These are phyloP conservation scores for Aspergillus ochraceoroseus DNA, from an alignment of 2,329 filamentous ascomycete species.

Conservation along the genomic window DNA sequence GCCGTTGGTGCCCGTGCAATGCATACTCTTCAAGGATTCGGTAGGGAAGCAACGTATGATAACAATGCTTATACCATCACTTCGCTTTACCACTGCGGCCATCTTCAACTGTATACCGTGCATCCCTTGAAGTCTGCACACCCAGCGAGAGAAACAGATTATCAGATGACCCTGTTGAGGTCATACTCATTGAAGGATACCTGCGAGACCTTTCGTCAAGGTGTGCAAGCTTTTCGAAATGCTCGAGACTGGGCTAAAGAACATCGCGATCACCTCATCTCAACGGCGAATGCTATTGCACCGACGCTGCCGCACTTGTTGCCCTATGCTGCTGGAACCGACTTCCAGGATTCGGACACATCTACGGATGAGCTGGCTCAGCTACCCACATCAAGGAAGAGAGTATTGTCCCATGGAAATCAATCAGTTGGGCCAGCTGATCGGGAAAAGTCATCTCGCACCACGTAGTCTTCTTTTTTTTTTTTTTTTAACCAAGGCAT, in stretches of 20 bases:
- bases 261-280: background rate
- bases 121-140: background rate
- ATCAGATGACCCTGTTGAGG: background rate
- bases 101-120: background rate
- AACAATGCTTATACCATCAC: background rate
- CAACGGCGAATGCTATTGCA: background rate
- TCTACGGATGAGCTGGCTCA: background rate
- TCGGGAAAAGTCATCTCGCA: too few species aligned
- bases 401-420: background rate
- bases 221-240: background rate
- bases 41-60: background rate
- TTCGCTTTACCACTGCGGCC: background rate
- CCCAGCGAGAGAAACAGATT: background rate
- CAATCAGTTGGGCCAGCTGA: too few species aligned
- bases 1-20: background rate
- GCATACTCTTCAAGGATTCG: background rate
- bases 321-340: background rate
- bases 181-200: background rate
- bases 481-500: too few species aligned
- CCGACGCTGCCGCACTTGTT: background rate
- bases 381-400: background rate
- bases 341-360: background rate
- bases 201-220: background rate
- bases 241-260: background rate
- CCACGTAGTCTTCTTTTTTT: too few species aligned